Evolutionary conservation across 768 basidiomycete species (phyloP).

Genomic region (Russula ochroleuca): DNA sequence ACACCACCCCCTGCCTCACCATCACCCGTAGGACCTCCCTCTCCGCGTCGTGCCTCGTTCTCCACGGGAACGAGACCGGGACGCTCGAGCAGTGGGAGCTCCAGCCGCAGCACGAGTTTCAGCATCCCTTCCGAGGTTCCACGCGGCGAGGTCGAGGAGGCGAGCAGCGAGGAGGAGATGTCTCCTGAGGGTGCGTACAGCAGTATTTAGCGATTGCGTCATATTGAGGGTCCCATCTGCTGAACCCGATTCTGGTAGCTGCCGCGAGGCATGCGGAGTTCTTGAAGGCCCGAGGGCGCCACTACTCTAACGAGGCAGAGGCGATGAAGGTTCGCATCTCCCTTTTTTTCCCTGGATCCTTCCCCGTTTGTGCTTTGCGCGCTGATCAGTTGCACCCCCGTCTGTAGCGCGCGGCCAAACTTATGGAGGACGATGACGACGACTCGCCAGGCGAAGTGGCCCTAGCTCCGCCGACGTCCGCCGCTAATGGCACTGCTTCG

Average conservation of each 20-base stretch:
- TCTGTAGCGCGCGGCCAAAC: conserved; percentile 55
- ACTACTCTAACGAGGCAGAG: conserved; percentile 88
- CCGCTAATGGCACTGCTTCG: conserved; percentile 11
- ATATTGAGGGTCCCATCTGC: conserved; percentile 8
- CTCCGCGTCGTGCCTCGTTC: conserved; percentile 70
- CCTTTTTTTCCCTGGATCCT: background rate
- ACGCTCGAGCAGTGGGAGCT: conserved; percentile 57
- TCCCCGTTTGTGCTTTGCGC: conserved; percentile 20
- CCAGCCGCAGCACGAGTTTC: conserved; percentile 67
- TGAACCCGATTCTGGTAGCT: conserved; percentile 43
- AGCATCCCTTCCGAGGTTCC: conserved; percentile 47
- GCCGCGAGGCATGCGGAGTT: conserved; percentile 80
- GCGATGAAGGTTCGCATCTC: conserved; percentile 73
- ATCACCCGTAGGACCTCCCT: conserved; percentile 37
- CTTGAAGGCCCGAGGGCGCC: conserved; percentile 71
- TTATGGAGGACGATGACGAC: conserved; percentile 65
- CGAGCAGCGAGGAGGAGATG: conserved; percentile 60
- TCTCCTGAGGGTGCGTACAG: conserved; percentile 72
- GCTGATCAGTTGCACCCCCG: conserved; percentile 13
- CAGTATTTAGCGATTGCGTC: background rate
- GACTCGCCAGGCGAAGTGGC: conserved; percentile 28
- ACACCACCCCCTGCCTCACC: conserved; percentile 20
- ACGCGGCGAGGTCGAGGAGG: conserved; percentile 59
- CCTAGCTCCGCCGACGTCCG: background rate
- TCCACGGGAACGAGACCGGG: conserved; percentile 56